Percentiles rank a stretch among this genome's conserved stretches.
phyloP scores from a whole-genome alignment of 257 asterid species.

The Ehretia macrophylla region DNA sequence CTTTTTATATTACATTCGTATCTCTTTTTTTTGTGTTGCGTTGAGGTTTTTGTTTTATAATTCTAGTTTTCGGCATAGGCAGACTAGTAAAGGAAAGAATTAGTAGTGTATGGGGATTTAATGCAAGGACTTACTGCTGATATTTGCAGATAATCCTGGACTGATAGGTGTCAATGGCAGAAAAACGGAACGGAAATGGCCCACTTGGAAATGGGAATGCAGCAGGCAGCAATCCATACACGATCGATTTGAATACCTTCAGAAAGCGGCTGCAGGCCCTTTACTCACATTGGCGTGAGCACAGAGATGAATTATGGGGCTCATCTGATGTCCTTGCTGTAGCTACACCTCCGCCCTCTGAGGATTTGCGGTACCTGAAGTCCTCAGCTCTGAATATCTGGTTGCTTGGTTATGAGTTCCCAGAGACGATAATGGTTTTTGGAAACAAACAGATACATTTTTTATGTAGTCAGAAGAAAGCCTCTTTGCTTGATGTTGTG shows the following conservation, averaged over 20 bases:
- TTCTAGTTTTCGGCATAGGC: too few relatives aligned
- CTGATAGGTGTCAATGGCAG: constrained; percentile 32
- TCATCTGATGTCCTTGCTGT: constrained; percentile 46
- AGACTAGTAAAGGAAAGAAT: not conserved
- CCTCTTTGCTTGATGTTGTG: constrained; percentile 43
- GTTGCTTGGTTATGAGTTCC: constrained; percentile 72
- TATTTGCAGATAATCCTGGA: constrained; percentile 8
- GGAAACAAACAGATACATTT: constrained; percentile 44
- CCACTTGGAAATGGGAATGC: constrained; percentile 32
- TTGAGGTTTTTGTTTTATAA: too few relatives aligned
- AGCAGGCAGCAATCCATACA: constrained; percentile 28
- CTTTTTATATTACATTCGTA: too few relatives aligned
- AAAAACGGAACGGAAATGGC: constrained; percentile 31
- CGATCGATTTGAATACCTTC: constrained; percentile 45
- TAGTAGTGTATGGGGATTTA: not conserved
- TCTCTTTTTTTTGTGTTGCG: too few relatives aligned
- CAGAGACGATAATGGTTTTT: constrained; percentile 71
- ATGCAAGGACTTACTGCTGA: not conserved
- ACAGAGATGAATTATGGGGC: constrained; percentile 51
- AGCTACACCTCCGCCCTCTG: constrained; percentile 63
- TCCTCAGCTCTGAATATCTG: constrained; percentile 62
- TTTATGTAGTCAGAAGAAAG: constrained; percentile 61
- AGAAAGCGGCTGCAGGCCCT: constrained; percentile 41
- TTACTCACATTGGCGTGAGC: constrained; percentile 48
- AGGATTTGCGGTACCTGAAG: constrained; percentile 63